phyloP scores from a whole-genome alignment of 2,329 filamentous ascomycete genomes.

The Colletotrichum incanum region DNA sequence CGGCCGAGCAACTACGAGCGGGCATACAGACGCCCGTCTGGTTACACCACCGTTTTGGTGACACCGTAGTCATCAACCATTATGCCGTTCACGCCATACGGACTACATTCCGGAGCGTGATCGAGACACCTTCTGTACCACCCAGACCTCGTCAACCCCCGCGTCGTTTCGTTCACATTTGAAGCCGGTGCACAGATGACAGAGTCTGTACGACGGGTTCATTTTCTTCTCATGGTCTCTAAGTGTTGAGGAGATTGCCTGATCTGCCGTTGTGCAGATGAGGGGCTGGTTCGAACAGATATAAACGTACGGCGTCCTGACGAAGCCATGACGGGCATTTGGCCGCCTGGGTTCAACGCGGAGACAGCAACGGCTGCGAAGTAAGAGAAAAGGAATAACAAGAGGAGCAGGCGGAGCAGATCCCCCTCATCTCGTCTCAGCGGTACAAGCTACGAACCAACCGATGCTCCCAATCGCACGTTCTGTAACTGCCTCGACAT shows the following conservation, averaged over 20 bases:
- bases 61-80: not conserved
- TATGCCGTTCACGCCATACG: slow-evolving; percentile 10
- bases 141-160: slow-evolving; percentile 8
- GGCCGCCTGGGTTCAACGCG: not conserved
- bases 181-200: slow-evolving; percentile 33
- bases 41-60: slow-evolving; percentile 1
- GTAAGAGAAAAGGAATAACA: slow-evolving; percentile 29
- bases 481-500: slow-evolving; percentile 20
- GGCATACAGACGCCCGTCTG: slow-evolving; percentile 3
- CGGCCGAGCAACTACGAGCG: slow-evolving; percentile 2
- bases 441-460: slow-evolving; percentile 16
- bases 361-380: slow-evolving; percentile 22
- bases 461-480: slow-evolving; percentile 8
- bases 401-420: slow-evolving; percentile 18
- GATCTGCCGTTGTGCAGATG: slow-evolving; percentile 22
- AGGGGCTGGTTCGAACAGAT: slow-evolving; percentile 4
- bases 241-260: not conserved
- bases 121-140: not conserved
- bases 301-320: slow-evolving; percentile 29
- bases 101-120: slow-evolving; percentile 19
- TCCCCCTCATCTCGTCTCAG: slow-evolving; percentile 18
- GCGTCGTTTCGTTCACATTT: slow-evolving; percentile 13
- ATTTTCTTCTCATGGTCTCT: slow-evolving; percentile 6
- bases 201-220: slow-evolving; percentile 5
- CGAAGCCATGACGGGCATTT: slow-evolving; percentile 15